phyloP scores from a whole-genome alignment of 2,329 filamentous ascomycete species.

The Aspergillus floridensis region DNA sequence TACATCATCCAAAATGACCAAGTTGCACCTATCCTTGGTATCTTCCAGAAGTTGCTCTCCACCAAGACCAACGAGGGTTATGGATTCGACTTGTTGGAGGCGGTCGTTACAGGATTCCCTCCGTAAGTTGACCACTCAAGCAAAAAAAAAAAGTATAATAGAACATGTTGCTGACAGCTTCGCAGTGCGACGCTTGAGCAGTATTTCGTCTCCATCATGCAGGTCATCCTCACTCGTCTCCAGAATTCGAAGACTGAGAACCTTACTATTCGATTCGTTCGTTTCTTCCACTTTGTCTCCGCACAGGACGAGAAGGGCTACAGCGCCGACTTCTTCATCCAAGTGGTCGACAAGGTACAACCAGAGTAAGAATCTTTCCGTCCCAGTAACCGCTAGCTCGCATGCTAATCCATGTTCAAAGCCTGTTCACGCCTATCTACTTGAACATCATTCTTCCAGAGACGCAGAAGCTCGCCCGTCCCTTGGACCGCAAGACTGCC shows the following conservation, averaged over 20 bases:
- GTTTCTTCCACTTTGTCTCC: slow-evolving; percentile 91
- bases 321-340: slow-evolving; percentile 88
- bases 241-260: slow-evolving; percentile 75
- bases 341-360: slow-evolving; percentile 78
- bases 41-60: slow-evolving; percentile 86
- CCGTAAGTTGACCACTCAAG: slow-evolving; percentile 51
- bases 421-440: slow-evolving; percentile 82
- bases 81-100: slow-evolving; percentile 86
- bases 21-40: slow-evolving; percentile 82
- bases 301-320: slow-evolving; percentile 76
- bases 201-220: slow-evolving; percentile 77
- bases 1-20: slow-evolving; percentile 76
- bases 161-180: slow-evolving; percentile 4
- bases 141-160: not conserved
- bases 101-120: slow-evolving; percentile 70
- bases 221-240: slow-evolving; percentile 73
- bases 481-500: slow-evolving; percentile 87
- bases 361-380: slow-evolving; percentile 49
- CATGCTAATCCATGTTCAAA: slow-evolving; percentile 20
- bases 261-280: slow-evolving; percentile 81
- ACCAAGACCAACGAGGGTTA: slow-evolving; percentile 81
- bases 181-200: slow-evolving; percentile 62
- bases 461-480: slow-evolving; percentile 82
- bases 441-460: slow-evolving; percentile 80
- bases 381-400: not conserved